A percentile compares a stretch with the other conserved stretches of the same genome.
Conservation (phyloP, 768 basidiomycete genomes). For the Russula foetens region DNA sequence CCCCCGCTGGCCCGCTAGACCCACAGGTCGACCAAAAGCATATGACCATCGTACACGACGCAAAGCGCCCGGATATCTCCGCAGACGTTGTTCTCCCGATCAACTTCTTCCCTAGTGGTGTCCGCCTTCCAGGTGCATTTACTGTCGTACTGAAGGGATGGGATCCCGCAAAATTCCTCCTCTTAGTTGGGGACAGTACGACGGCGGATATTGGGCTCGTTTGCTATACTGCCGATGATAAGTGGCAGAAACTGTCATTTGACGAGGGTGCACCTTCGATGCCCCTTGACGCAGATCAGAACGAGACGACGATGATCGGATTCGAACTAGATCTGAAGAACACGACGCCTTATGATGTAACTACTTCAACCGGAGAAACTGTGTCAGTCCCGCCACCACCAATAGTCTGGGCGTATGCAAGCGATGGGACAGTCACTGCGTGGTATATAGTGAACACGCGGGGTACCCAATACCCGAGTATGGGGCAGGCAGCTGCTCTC, state of each 20-base stretch:
- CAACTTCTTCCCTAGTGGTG: conserved; percentile 38
- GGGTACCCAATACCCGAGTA: conserved; percentile 45
- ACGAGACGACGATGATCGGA: conserved; percentile 61
- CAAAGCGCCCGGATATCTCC: conserved; percentile 32
- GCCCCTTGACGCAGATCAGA: conserved; percentile 58
- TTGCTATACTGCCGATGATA: conserved; percentile 30
- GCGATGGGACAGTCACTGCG: conserved; percentile 67
- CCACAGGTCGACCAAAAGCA: conserved; percentile 38
- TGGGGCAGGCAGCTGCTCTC: conserved; percentile 27
- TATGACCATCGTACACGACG: conserved; percentile 34
- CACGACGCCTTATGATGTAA: conserved; percentile 30
- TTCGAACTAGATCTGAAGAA: conserved; percentile 62
- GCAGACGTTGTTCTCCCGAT: conserved; percentile 31
- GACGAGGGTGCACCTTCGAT: conserved; percentile 48
- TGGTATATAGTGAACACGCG: conserved; percentile 62
- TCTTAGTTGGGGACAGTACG: conserved; percentile 42
- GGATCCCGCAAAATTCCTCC: conserved; percentile 35
- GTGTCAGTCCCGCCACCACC: conserved; percentile 44
- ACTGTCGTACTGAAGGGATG: conserved; percentile 34
- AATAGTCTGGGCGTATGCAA: conserved; percentile 66
- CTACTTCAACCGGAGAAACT: conserved; percentile 35
- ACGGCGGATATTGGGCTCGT: conserved; percentile 44
- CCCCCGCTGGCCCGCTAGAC: conserved; percentile 33
- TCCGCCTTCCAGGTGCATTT: conserved; percentile 40
- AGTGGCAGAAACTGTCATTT: conserved; percentile 38